Evolutionary conservation across 768 basidiomycete species (phyloP).

Genomic region (Clitopilus passeckerianus): DNA sequence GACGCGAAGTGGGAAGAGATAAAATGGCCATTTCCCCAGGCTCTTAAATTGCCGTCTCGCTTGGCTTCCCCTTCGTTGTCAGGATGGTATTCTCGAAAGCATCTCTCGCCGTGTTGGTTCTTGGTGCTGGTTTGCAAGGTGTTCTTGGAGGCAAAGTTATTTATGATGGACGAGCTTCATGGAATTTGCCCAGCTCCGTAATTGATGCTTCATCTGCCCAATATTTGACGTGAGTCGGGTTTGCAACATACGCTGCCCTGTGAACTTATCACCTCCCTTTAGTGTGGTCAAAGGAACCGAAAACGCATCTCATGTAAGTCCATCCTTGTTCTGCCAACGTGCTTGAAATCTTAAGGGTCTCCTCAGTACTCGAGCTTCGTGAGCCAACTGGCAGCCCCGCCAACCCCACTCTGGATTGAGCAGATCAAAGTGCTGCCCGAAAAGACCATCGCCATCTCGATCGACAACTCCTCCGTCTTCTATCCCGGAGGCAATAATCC

Average conservation of each 20-base stretch:
- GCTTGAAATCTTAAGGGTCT: not conserved
- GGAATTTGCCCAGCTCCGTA: constrained; percentile 33
- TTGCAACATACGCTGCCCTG: not conserved
- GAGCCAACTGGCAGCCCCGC: constrained; percentile 25
- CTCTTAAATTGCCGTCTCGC: not conserved
- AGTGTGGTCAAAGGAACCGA: constrained; percentile 54
- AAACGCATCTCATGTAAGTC: constrained; percentile 45
- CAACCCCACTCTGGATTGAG: constrained; percentile 44
- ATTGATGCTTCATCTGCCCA: constrained; percentile 45
- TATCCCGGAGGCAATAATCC: constrained; percentile 41
- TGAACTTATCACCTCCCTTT: not conserved
- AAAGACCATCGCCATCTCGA: constrained; percentile 45
- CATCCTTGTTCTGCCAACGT: not conserved
- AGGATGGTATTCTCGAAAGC: not conserved
- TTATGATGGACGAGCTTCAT: constrained; percentile 51
- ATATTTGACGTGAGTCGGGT: constrained; percentile 44
- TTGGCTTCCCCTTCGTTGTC: not conserved
- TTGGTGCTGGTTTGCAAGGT: not conserved
- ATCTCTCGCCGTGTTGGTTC: not conserved
- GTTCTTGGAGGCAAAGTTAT: constrained; percentile 23
- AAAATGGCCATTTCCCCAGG: not conserved
- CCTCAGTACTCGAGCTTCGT: constrained; percentile 40
- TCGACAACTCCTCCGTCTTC: constrained; percentile 57
- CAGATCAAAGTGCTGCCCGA: constrained; percentile 26
- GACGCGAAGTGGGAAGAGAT: not conserved